Evolutionary conservation across 805 yeast species (phyloP).

Genomic region (Gaillardinia entomophila): DNA sequence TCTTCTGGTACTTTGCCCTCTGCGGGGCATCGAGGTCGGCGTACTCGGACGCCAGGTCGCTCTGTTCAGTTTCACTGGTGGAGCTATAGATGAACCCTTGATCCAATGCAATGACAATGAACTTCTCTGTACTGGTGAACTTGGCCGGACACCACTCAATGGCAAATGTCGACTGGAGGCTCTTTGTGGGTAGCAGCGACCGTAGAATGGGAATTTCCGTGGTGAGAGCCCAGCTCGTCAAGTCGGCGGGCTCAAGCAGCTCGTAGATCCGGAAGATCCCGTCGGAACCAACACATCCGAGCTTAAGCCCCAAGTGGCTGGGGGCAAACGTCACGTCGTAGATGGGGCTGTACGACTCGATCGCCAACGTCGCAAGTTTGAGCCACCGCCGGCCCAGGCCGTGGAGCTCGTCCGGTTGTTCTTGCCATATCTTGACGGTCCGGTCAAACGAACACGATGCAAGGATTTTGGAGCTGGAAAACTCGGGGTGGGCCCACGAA

Average conservation of each 20-base stretch:
- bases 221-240: constrained; percentile 74
- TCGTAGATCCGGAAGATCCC: constrained; percentile 83
- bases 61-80: constrained; percentile 3
- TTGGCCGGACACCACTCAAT: constrained; percentile 89
- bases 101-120: constrained; percentile 80
- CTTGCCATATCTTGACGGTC: constrained; percentile 88
- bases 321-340: constrained; percentile 92
- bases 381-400: constrained; percentile 85
- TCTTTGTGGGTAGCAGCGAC: constrained; percentile 66
- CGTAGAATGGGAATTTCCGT: constrained; percentile 63
- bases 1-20: constrained; percentile 48
- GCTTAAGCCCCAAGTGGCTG: constrained; percentile 67
- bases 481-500: constrained; percentile 94
- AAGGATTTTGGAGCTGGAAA: constrained; percentile 63
- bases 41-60: background rate
- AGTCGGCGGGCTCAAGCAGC: constrained; percentile 83
- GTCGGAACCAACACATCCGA: constrained; percentile 87
- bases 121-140: constrained; percentile 64
- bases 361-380: constrained; percentile 63
- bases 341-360: constrained; percentile 80
- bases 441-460: constrained; percentile 90
- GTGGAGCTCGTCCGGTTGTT: constrained; percentile 67
- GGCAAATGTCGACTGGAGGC: constrained; percentile 79
- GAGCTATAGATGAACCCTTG: constrained; percentile 69
- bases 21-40: constrained; percentile 1